Conservation (phyloP, 352 stramenopile species). For the Elongisporangium undulatum region DNA sequence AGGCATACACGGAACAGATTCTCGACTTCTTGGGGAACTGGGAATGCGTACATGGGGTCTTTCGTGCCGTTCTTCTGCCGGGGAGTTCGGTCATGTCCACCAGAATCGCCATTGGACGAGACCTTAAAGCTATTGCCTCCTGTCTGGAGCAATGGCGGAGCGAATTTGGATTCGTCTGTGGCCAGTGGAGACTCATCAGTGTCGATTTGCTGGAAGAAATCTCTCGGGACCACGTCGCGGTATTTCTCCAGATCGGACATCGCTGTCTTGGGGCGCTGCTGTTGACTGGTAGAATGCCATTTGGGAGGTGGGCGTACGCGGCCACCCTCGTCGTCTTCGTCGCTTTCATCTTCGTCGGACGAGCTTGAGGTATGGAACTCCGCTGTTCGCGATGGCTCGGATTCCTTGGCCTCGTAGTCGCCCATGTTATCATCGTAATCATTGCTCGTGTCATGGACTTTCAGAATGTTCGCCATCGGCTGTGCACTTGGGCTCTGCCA, state of each 20-base stretch:
- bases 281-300: constrained; percentile 5
- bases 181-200: not conserved
- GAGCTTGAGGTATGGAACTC: constrained; percentile 61
- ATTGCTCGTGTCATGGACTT: constrained; percentile 9
- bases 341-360: constrained; percentile 23
- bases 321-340: constrained; percentile 6
- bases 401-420: constrained; percentile 46
- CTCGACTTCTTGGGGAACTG: constrained; percentile 51
- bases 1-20: constrained; percentile 46
- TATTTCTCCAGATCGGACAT: constrained; percentile 53
- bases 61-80: not conserved
- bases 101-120: not conserved
- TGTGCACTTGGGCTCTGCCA: not conserved
- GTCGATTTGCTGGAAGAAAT: constrained; percentile 46
- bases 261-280: constrained; percentile 40
- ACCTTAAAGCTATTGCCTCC: not conserved
- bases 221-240: constrained; percentile 40
- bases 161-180: not conserved
- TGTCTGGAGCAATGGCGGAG: not conserved
- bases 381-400: constrained; percentile 40
- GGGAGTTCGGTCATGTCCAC: not conserved
- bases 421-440: constrained; percentile 40
- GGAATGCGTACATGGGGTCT: not conserved
- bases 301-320: not conserved
- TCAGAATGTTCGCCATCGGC: constrained; percentile 8